Evolutionary conservation across 345 rosid species (phyloP).

Genomic region (Gossypium raimondii): DNA sequence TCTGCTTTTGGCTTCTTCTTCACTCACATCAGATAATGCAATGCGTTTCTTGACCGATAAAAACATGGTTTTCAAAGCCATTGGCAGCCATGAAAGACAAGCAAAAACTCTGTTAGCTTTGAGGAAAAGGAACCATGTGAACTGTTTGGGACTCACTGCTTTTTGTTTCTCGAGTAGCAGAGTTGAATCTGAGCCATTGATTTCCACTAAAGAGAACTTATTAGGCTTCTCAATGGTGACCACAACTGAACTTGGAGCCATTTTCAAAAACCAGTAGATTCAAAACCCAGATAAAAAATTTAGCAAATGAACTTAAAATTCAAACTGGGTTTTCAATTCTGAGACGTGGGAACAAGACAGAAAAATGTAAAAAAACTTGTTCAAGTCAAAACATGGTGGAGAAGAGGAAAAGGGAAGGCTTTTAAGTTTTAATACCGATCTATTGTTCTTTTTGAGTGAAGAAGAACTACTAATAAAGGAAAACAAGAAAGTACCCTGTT

Average conservation of each 20-base stretch:
- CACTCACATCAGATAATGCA: conserved; percentile 36
- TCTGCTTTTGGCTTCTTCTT: conserved; percentile 60
- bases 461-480: conserved; percentile 21
- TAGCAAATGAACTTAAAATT: conserved; percentile 4
- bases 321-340: conserved; percentile 17
- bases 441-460: conserved; percentile 12
- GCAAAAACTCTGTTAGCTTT: conserved; percentile 57
- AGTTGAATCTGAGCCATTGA: conserved; percentile 53
- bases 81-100: conserved; percentile 53
- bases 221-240: conserved; percentile 81
- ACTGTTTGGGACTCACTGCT: conserved; percentile 64
- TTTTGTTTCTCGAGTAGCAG: conserved; percentile 66
- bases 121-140: conserved; percentile 74
- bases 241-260: conserved; percentile 78
- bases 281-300: conserved; percentile 25
- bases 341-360: not conserved
- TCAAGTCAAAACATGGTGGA: conserved; percentile 18
- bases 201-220: conserved; percentile 51
- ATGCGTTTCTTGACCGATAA: conserved; percentile 60
- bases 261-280: conserved; percentile 19
- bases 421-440: not conserved
- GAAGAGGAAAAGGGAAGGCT: not conserved
- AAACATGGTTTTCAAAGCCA: conserved; percentile 32
- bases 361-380: not conserved
- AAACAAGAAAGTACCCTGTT: conserved; percentile 1